Conservation (phyloP, 2,329 filamentous ascomycete genomes). For the Annulohypoxylon truncatum region DNA sequence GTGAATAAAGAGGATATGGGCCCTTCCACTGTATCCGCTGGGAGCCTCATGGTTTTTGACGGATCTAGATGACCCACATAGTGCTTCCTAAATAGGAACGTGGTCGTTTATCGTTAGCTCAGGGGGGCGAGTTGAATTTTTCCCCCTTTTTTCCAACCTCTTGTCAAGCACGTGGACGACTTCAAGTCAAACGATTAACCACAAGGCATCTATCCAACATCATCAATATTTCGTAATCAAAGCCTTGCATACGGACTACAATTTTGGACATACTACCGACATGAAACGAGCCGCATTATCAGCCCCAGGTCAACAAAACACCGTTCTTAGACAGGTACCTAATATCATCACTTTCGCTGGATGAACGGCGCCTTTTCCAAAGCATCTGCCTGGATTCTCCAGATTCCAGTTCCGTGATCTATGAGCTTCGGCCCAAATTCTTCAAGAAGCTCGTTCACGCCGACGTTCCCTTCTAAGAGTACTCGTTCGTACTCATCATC, state of each 20-base stretch:
- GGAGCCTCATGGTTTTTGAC: background rate
- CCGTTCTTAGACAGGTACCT: background rate
- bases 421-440: slow-evolving; percentile 53
- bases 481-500: slow-evolving; percentile 43
- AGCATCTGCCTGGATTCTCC: slow-evolving; percentile 52
- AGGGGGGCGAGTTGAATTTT: too few species aligned
- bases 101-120: too few species aligned
- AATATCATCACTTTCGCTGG: background rate
- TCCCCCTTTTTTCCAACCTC: too few species aligned
- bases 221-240: too few species aligned
- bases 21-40: background rate
- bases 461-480: slow-evolving; percentile 15
- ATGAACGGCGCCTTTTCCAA: slow-evolving; percentile 47
- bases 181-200: too few species aligned
- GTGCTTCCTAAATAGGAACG: background rate
- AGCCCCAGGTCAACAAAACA: too few species aligned
- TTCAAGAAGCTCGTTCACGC: slow-evolving; percentile 47
- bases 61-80: background rate
- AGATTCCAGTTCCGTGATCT: slow-evolving; percentile 49
- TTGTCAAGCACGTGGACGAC: too few species aligned
- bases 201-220: too few species aligned
- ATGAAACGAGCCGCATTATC: too few species aligned
- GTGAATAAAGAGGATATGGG: background rate
- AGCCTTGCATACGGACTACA: too few species aligned
- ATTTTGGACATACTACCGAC: too few species aligned